Evolutionary conservation across 306 rosid genomes (phyloP), one percentile per base, ranked within the genome.

Genomic region (Amphicarpaea edgeworthii): DNA sequence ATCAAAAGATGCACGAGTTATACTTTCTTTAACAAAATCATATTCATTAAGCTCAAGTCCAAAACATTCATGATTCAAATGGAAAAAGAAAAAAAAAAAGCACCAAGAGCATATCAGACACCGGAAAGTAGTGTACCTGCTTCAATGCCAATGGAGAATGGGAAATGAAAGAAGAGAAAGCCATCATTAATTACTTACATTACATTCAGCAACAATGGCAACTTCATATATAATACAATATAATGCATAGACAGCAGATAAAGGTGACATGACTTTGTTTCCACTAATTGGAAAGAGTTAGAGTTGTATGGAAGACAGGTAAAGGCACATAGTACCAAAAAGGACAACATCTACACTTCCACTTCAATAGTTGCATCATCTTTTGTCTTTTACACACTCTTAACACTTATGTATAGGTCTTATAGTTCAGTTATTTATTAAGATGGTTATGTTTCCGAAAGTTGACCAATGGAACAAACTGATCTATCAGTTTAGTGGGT

Each of bases 181-280:
- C 81, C 98, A 92, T 92, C 17, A 34, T 12, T n/a, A n/a, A n/a
- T n/a, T 61, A 54, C 49, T n/a, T n/a, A n/a, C n/a, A n/a, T n/a
- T 57, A 49, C 54, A 78, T 66, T 81, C 26, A 69, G 51, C 80
- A 72, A 66, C 41, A 88, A 81, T 74, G 71, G 57, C 12, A 32
- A 46, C 80, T 86, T 82, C 87, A 87, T 30, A 30, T 28, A 59
- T 59, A 77, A 75, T 76, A n/a, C n/a, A n/a, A n/a, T n/a, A n/a
- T n/a, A n/a, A n/a, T n/a, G n/a, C n/a, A 72, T n/a, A n/a, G n/a
- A n/a, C 2, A 57, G 8, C 8, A 23, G 64, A 61, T 3, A 40
- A 43, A 12, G 42, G 47, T 62, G 75, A 82, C 54, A 72, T 0
- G 32, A 72, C 8, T n/a, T n/a, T n/a, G n/a, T 65, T 65, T 78